Base-by-base conservation (phyloP, 169 alveolate genomes). In the Babesia sp. region DNA sequence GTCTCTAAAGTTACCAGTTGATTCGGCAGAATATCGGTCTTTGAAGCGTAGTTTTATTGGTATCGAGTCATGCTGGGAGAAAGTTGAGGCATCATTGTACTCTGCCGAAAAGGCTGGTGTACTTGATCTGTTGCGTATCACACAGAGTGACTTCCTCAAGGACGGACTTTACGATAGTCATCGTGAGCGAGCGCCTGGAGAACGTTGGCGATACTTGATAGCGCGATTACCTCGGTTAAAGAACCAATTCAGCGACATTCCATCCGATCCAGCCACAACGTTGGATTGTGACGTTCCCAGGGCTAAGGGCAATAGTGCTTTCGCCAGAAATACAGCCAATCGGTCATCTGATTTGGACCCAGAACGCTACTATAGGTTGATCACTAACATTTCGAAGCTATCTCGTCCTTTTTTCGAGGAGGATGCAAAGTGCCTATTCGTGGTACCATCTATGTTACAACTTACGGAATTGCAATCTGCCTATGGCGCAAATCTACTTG, bases 21-120 rank as follows among this genome's bases (percentile, higher is more conserved):
- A 41, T 29, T 69, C 78, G 6, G 77, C 45, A 11, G 74, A 31
- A 12, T 68, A 67, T 63, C 26, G 36, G 8, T 11, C 33, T 11
- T 61, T 76, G n/a, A 22, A 34, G 20, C 51, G 69, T 18, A 79
- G 24, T 2, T 68, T 79, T 36, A 28, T 79, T 18, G 87, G 87
- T 18, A 28, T 68, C 2, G 87, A 79, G n/a, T 59, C 70, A 20
- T 50, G 61, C 46, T 79, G 87, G 87, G 87, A 79, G 50, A 79
- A 79, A 71, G 61, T 79, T 0, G 82, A 79, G 11, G 70, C 75
- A 12, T 58, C 68, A 6, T 54, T 79, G 18, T 53, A 71, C 20
- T 79, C 87, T 4, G 77, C 87, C 2, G 71, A 79, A 12, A 70
- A 45, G 61, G 87, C 87, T 18, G 87, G 87, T 24, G 75, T 79